These are phyloP conservation scores for Amesomyces nigricolor DNA, from an alignment of 2,329 filamentous ascomycete species.

Conservation along the genomic window DNA sequence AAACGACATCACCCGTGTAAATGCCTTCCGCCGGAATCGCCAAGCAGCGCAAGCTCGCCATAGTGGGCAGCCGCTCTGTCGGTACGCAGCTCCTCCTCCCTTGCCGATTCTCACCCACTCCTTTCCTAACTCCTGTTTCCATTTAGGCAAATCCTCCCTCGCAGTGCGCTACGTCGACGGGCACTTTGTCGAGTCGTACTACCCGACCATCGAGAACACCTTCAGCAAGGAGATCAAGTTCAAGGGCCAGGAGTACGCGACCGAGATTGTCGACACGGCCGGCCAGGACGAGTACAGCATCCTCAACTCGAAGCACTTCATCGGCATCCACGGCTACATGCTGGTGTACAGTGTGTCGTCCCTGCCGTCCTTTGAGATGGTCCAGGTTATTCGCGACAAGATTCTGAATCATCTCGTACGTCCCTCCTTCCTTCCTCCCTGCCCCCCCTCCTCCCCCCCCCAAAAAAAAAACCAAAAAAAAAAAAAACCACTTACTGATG, in stretches of 20 bases:
- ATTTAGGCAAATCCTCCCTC: conserved; percentile 86
- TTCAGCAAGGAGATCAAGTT: conserved; percentile 93
- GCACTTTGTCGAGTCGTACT: conserved; percentile 98
- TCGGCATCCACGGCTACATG: conserved; percentile 98
- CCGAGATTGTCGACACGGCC: conserved; percentile 97
- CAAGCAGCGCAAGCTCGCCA: conserved; percentile 92
- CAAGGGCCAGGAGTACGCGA: conserved; percentile 88
- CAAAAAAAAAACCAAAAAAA: too few species aligned
- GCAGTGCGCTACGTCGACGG: conserved; percentile 96
- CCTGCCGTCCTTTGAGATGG: conserved; percentile 94
- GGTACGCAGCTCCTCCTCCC: conserved; percentile 35
- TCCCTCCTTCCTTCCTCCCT: conserved; percentile 15
- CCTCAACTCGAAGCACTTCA: conserved; percentile 96
- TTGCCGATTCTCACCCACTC: neutral
- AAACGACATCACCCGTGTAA: conserved; percentile 3
- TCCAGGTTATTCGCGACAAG: conserved; percentile 91
- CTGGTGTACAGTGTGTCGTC: conserved; percentile 97
- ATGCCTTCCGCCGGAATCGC: conserved; percentile 62
- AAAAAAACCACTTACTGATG: neutral
- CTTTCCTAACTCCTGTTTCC: neutral
- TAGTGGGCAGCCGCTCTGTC: conserved; percentile 90
- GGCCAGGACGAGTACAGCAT: conserved; percentile 99
- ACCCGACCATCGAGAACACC: conserved; percentile 98
- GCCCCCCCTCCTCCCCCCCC: neutral
- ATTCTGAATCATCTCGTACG: conserved; percentile 90